Evolutionary conservation across 306 rosid genomes (phyloP).

Genomic region (Alnus glutinosa): DNA sequence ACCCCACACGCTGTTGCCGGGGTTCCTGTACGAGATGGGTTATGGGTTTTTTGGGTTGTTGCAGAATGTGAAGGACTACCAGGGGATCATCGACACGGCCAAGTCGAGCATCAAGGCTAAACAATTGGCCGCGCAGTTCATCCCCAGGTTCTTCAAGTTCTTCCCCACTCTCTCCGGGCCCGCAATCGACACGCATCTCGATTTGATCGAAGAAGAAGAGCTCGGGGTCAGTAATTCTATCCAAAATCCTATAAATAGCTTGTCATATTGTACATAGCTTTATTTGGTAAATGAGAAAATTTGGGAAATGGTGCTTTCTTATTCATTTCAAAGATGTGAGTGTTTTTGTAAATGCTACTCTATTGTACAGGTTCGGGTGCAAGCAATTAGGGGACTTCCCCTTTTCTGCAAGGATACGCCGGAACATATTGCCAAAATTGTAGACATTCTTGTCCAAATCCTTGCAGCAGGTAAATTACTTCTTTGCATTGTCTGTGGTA

Average conservation of each 20-base stretch:
- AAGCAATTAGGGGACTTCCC: slow-evolving; percentile 96
- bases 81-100: slow-evolving; percentile 86
- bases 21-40: not conserved
- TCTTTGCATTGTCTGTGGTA: not conserved
- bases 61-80: slow-evolving; percentile 74
- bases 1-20: not conserved
- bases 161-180: slow-evolving; percentile 78
- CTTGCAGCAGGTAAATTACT: slow-evolving; percentile 65
- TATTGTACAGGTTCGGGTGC: slow-evolving; percentile 82
- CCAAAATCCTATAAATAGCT: not conserved
- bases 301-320: slow-evolving; percentile 4
- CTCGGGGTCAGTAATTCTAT: slow-evolving; percentile 67
- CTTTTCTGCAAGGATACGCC: slow-evolving; percentile 98
- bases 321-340: not conserved
- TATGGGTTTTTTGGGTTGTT: not conserved
- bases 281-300: slow-evolving; percentile 15
- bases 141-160: slow-evolving; percentile 91
- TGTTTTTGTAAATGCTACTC: slow-evolving; percentile 15
- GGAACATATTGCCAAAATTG: slow-evolving; percentile 81
- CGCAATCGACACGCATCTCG: slow-evolving; percentile 75
- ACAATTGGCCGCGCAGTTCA: slow-evolving; percentile 94
- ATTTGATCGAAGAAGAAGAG: slow-evolving; percentile 93
- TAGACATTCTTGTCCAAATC: slow-evolving; percentile 91
- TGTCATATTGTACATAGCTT: not conserved
- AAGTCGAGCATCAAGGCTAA: slow-evolving; percentile 87